Evolutionary conservation across 2,329 filamentous ascomycete species (phyloP).

Genomic region (Amauroascus verrucosus): DNA sequence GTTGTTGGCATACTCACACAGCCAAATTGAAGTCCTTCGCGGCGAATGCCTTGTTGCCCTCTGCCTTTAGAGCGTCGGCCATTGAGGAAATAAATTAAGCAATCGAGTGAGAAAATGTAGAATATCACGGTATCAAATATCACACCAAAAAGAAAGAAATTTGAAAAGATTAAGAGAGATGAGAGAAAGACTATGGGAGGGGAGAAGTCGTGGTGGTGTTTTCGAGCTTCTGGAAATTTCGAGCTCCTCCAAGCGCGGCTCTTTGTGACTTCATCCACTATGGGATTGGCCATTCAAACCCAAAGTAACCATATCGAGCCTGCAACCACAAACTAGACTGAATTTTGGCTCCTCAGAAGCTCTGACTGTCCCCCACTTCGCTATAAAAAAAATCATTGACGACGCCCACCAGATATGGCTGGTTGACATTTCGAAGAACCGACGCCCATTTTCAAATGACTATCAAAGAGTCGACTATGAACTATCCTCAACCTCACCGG

Average conservation of each 20-base stretch:
- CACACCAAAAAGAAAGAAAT: neutral
- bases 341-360: neutral
- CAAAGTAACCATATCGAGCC: slow-evolving; percentile 3
- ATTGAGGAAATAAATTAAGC: slow-evolving; percentile 34
- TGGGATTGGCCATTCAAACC: neutral
- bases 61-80: slow-evolving; percentile 81
- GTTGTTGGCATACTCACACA: slow-evolving; percentile 56
- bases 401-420: neutral
- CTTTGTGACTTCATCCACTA: slow-evolving; percentile 13
- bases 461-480: slow-evolving; percentile 25
- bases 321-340: neutral
- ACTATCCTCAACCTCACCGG: slow-evolving; percentile 22
- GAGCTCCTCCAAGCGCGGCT: slow-evolving; percentile 15
- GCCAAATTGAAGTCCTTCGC: slow-evolving; percentile 95
- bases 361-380: slow-evolving; percentile 7
- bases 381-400: slow-evolving; percentile 5
- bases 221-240: slow-evolving; percentile 31
- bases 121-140: neutral
- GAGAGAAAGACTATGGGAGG: neutral
- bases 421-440: neutral
- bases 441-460: slow-evolving; percentile 1
- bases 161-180: neutral
- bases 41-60: slow-evolving; percentile 97
- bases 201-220: too few species aligned
- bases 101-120: neutral